Evolutionary conservation across 2,329 filamentous ascomycete species (phyloP), one percentile per base, ranked within the genome.

Genomic region (Coniella lustricola): DNA sequence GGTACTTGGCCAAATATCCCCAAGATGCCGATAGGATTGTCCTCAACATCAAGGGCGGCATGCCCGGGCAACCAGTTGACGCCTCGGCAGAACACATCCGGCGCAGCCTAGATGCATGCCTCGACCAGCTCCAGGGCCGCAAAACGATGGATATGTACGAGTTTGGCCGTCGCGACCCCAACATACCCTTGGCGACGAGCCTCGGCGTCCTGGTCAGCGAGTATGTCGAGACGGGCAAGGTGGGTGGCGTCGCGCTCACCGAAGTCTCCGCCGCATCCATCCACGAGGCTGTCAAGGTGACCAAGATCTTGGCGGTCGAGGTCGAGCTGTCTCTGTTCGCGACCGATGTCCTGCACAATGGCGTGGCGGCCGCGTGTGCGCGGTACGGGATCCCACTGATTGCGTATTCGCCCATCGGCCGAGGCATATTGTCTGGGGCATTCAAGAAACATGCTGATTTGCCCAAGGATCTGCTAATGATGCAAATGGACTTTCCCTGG

Each of bases 1-100:
- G 70, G 29, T 85, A 85, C 64, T 83, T 85, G 58, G 70, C 69
- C 29, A 71, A 74, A 47, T 76, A 84, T 58, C 82, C 82, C 2
- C 75, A 82, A 52, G 76, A 84, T 54, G 78, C 79, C 13, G 67
- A 74, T 41, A 79, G 81, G 58, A 69, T 85, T 9, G 69, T 81
- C n/a, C 63, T 85, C 40, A 74, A 66, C 55, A 69, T 81, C 55
- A 81, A 81, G 57, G 76, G 76, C 8, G 73, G 46, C 16, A 3
- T 29, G 14, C 20, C 12, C 8, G 21, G 49, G 52, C 35, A 46
- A 48, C 37, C 47, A 70, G 68, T 73, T 0, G 74, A 82, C 56
- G 73, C 75, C 14, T 75, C 72, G 3, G 72, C 75, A 5, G 72
- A 74, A 32, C 69, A 69, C 35, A 67, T 83, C 18, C 74, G 77